These are phyloP conservation scores for Nectriaceae sp. DNA, from an alignment of 2,329 filamentous ascomycete species.

Conservation along the genomic window DNA sequence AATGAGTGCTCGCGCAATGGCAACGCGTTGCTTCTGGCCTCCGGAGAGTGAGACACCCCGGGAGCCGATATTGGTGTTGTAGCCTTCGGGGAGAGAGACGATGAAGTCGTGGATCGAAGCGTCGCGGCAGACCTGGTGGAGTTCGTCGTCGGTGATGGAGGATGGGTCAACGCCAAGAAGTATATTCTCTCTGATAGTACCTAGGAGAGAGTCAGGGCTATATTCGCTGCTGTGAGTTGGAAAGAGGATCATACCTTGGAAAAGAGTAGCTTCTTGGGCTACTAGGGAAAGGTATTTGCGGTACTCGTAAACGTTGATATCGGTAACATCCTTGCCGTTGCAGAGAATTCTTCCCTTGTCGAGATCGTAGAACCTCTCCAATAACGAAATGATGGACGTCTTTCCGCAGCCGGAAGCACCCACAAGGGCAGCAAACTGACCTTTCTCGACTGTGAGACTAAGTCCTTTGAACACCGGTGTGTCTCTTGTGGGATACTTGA, in stretches of 20 bases:
- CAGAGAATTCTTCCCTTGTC: constrained; percentile 64
- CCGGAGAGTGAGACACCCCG: constrained; percentile 67
- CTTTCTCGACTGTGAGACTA: constrained; percentile 65
- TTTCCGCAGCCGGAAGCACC: constrained; percentile 73
- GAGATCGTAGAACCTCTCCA: constrained; percentile 71
- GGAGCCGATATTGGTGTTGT: constrained; percentile 67
- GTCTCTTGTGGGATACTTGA: constrained; percentile 61
- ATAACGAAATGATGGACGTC: constrained; percentile 66
- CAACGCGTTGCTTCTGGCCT: constrained; percentile 72
- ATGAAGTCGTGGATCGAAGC: constrained; percentile 75
- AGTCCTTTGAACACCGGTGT: constrained; percentile 61
- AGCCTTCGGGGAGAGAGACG: constrained; percentile 65
- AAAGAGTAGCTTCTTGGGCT: constrained; percentile 73
- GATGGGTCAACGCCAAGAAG: constrained; percentile 62
- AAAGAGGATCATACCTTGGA: constrained; percentile 53
- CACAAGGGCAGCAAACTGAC: constrained; percentile 71
- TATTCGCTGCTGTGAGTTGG: background rate
- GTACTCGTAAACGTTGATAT: constrained; percentile 62
- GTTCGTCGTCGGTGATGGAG: constrained; percentile 50
- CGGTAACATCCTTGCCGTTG: constrained; percentile 60
- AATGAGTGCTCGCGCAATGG: constrained; percentile 69
- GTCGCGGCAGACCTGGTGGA: constrained; percentile 57
- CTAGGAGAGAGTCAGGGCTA: constrained; percentile 26
- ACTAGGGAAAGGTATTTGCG: constrained; percentile 69
- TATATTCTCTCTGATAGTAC: constrained; percentile 69